These are phyloP conservation scores for Panus rudis DNA, from an alignment of 768 basidiomycete species.

Conservation along the genomic window DNA sequence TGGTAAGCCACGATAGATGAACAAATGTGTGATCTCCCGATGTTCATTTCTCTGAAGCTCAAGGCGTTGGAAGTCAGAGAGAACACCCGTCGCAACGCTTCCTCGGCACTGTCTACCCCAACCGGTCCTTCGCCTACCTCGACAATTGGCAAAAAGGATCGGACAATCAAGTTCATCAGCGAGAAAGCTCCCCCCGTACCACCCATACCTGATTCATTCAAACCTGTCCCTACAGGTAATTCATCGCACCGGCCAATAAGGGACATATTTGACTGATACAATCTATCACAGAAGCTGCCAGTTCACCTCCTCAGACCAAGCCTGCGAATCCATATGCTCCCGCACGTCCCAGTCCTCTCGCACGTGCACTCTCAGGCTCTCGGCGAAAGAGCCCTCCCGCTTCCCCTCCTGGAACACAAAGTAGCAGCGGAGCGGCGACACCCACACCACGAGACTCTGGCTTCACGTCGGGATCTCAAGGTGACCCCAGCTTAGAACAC, in stretches of 20 bases:
- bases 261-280: too few species aligned
- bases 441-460: too few species aligned
- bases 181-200: too few species aligned
- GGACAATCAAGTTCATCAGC: slow-evolving; percentile 35
- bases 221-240: too few species aligned
- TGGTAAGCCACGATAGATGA: too few species aligned
- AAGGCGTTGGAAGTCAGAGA: slow-evolving; percentile 24
- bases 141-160: slow-evolving; percentile 17
- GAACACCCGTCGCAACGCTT: slow-evolving; percentile 38
- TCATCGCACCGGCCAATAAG: too few species aligned
- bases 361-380: neutral
- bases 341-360: slow-evolving; percentile 13
- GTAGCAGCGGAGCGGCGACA: too few species aligned
- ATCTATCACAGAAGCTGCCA: too few species aligned
- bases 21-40: too few species aligned
- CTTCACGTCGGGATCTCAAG: neutral
- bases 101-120: slow-evolving; percentile 10
- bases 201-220: too few species aligned
- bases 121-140: slow-evolving; percentile 26
- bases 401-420: neutral
- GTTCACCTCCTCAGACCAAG: too few species aligned
- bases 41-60: neutral
- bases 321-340: slow-evolving; percentile 4
- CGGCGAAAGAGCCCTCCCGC: neutral
- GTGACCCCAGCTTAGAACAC: slow-evolving; percentile 9